phyloP scores from a whole-genome alignment of 202 grass and related monocot genomes.

The Digitaria exilis region DNA sequence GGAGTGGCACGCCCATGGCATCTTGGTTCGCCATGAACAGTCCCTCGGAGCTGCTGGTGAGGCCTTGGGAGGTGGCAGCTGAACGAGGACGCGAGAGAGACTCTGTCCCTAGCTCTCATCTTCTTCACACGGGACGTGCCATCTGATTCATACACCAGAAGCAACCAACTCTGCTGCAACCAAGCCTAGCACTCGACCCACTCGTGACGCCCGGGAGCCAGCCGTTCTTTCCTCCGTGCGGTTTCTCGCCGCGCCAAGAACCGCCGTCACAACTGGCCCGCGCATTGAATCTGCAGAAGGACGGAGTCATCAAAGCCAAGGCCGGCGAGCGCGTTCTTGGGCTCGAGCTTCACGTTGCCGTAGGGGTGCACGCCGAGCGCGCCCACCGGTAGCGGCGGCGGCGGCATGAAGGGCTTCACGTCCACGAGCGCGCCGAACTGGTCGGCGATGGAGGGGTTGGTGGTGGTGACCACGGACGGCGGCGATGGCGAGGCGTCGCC shows the following conservation, averaged over 20 bases:
- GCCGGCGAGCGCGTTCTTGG: conserved; percentile 26
- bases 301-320: conserved; percentile 36
- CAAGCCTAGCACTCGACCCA: conserved; percentile 13
- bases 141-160: conserved; percentile 11
- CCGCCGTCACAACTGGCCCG: conserved; percentile 49
- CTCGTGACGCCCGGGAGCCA: not conserved
- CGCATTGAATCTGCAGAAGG: conserved; percentile 64
- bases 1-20: conserved; percentile 2
- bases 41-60: not conserved
- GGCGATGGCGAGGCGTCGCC: conserved; percentile 36
- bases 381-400: not conserved
- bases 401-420: conserved; percentile 51
- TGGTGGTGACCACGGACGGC: conserved; percentile 40
- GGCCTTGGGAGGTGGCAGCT: not conserved
- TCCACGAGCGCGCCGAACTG: conserved; percentile 52
- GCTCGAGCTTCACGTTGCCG: conserved; percentile 60
- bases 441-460: conserved; percentile 35
- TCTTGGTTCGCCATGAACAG: conserved; percentile 19
- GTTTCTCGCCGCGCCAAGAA: conserved; percentile 21
- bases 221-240: not conserved
- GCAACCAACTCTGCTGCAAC: conserved; percentile 8
- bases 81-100: not conserved
- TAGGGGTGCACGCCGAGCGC: conserved; percentile 43
- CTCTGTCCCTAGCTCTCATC: conserved; percentile 21
- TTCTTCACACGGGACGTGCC: not conserved